phyloP scores from a whole-genome alignment of 192 early-diverging fungal genomes.

The Anaeromyces robustus region DNA sequence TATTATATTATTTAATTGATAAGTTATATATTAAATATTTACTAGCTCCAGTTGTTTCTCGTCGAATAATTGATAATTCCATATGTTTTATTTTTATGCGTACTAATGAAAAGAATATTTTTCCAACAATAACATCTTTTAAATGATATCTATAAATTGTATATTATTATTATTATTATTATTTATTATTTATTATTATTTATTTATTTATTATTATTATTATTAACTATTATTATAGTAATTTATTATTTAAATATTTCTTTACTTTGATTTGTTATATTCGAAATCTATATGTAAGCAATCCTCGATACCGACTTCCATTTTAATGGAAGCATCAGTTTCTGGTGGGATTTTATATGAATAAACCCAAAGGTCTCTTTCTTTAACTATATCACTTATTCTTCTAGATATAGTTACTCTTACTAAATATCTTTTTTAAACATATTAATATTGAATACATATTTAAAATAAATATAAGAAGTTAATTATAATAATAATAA shows the following conservation, averaged over 20 bases:
- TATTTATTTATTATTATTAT: not conserved
- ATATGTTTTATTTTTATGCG: constrained; percentile 99
- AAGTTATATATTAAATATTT: not conserved
- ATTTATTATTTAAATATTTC: too few relatives aligned
- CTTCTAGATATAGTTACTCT: constrained; percentile 78
- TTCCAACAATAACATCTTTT: constrained; percentile 98
- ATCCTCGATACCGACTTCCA: constrained; percentile 99
- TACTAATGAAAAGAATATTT: constrained; percentile 96
- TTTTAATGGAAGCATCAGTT: constrained; percentile 89
- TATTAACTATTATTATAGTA: constrained; percentile 9
- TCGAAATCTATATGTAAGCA: constrained; percentile 99
- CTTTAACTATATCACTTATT: constrained; percentile 72
- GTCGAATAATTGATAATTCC: constrained; percentile 95
- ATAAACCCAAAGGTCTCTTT: constrained; percentile 97
- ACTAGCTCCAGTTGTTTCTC: constrained; percentile 88
- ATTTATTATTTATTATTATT: not conserved
- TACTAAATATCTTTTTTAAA: constrained; percentile 64
- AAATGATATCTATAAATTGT: constrained; percentile 62
- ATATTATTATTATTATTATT: too few relatives aligned
- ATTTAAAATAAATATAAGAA: too few relatives aligned
- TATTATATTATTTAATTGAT: too few relatives aligned
- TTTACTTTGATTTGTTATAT: constrained; percentile 95
- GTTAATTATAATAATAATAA: not conserved
- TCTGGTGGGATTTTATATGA: constrained; percentile 86
- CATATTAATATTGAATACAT: not conserved